Conservation (phyloP, 2,329 filamentous ascomycete genomes). For the Fusarium clavum region DNA sequence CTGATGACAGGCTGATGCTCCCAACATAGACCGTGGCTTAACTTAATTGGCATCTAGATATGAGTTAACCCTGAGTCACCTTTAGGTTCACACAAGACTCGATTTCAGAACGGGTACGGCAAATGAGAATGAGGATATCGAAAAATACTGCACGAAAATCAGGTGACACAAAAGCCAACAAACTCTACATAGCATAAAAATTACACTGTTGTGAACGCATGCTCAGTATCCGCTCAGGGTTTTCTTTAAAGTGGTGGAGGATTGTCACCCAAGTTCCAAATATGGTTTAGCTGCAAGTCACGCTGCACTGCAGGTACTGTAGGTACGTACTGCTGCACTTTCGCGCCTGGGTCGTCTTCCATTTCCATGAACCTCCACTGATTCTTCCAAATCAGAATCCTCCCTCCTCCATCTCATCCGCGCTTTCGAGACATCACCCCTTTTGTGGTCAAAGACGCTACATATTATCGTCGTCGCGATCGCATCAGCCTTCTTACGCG, state of each 20-base stretch:
- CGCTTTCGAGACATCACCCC: constrained; percentile 33
- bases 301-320: constrained; percentile 40
- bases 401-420: constrained; percentile 36
- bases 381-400: constrained; percentile 38
- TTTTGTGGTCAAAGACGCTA: constrained; percentile 23
- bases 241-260: constrained; percentile 29
- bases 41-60: neutral
- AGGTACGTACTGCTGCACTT: constrained; percentile 21
- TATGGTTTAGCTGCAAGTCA: constrained; percentile 38
- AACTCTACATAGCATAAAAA: constrained; percentile 2
- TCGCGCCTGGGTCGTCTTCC: constrained; percentile 40
- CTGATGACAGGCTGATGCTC: neutral
- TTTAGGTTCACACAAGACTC: neutral
- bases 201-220: neutral
- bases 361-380: constrained; percentile 18
- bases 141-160: constrained; percentile 11
- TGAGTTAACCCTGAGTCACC: neutral
- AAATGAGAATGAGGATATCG: neutral
- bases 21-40: neutral
- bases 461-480: constrained; percentile 23
- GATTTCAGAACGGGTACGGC: neutral
- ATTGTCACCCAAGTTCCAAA: constrained; percentile 30
- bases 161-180: constrained; percentile 21
- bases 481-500: constrained; percentile 26
- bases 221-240: constrained; percentile 24